These are phyloP conservation scores for Trichophaea hybrida DNA, from an alignment of 2,329 filamentous ascomycete genomes.

Conservation along the genomic window DNA sequence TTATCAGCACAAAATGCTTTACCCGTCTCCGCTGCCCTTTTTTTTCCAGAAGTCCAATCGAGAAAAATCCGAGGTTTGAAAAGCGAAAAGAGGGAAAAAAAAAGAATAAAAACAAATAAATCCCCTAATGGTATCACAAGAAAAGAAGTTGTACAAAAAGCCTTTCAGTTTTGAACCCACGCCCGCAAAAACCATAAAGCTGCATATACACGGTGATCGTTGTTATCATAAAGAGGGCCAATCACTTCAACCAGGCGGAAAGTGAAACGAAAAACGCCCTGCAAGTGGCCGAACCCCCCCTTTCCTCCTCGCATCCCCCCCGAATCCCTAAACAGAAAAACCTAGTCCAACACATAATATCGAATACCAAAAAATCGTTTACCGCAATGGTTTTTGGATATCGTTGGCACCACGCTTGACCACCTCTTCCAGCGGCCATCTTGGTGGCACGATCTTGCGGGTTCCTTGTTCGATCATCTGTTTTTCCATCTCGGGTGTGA, in stretches of 20 bases:
- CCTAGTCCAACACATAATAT: no score
- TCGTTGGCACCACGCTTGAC: constrained; percentile 60
- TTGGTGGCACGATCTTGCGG: constrained; percentile 45
- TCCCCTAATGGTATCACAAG: neutral
- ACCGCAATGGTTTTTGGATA: constrained; percentile 57
- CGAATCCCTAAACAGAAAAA: no score
- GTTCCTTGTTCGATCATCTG: constrained; percentile 44
- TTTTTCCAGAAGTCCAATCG: neutral
- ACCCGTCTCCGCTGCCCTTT: neutral
- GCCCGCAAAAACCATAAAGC: no score
- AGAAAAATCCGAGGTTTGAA: neutral
- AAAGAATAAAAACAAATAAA: no score
- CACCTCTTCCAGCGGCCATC: constrained; percentile 66
- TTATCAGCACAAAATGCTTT: neutral
- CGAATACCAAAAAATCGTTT: constrained; percentile 25
- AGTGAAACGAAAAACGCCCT: no score
- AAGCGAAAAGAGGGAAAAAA: neutral
- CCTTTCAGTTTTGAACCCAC: no score
- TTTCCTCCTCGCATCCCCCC: no score
- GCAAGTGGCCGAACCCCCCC: no score
- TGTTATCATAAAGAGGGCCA: no score
- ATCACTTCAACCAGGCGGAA: no score
- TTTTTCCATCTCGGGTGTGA: constrained; percentile 56
- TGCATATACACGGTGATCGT: no score
- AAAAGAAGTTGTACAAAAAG: neutral